A percentile compares a stretch with the other conserved stretches of the same genome.
phyloP scores from a whole-genome alignment of 768 basidiomycete genomes.

The Kondoa subrosea region DNA sequence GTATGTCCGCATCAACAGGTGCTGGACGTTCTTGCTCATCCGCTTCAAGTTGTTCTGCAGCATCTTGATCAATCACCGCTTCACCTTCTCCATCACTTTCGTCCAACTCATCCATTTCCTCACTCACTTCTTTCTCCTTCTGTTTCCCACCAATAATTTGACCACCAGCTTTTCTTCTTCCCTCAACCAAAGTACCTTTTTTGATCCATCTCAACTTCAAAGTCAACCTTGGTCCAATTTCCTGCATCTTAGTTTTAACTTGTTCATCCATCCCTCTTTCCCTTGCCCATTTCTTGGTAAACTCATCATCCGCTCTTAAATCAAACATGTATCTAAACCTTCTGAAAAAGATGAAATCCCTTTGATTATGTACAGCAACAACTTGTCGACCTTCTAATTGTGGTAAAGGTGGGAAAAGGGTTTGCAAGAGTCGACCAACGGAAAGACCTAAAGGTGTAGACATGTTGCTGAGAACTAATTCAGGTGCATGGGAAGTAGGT shows the following conservation, averaged over 20 bases:
- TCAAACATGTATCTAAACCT: slow-evolving; percentile 54
- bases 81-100: slow-evolving; percentile 1
- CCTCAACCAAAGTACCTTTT: slow-evolving; percentile 51
- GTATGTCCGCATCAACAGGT: slow-evolving; percentile 17
- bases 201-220: slow-evolving; percentile 77
- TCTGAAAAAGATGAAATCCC: slow-evolving; percentile 94
- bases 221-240: slow-evolving; percentile 95
- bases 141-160: slow-evolving; percentile 30
- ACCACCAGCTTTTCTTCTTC: slow-evolving; percentile 30
- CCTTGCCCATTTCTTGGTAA: slow-evolving; percentile 19
- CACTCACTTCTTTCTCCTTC: slow-evolving; percentile 24
- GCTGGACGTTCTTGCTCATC: slow-evolving; percentile 10
- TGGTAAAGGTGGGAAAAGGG: slow-evolving; percentile 81
- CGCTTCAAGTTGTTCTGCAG: slow-evolving; percentile 7
- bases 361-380: slow-evolving; percentile 88
- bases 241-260: slow-evolving; percentile 85
- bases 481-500: slow-evolving; percentile 80
- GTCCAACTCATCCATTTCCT: slow-evolving; percentile 21
- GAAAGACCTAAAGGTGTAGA: slow-evolving; percentile 83
- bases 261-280: slow-evolving; percentile 62
- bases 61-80: slow-evolving; percentile 5
- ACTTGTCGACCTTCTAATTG: slow-evolving; percentile 93
- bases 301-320: slow-evolving; percentile 10
- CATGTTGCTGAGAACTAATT: slow-evolving; percentile 86
- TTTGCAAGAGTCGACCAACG: slow-evolving; percentile 88